Base-by-base conservation (phyloP, 2,329 filamentous ascomycete genomes). In the Zopfia rhizophila region DNA sequence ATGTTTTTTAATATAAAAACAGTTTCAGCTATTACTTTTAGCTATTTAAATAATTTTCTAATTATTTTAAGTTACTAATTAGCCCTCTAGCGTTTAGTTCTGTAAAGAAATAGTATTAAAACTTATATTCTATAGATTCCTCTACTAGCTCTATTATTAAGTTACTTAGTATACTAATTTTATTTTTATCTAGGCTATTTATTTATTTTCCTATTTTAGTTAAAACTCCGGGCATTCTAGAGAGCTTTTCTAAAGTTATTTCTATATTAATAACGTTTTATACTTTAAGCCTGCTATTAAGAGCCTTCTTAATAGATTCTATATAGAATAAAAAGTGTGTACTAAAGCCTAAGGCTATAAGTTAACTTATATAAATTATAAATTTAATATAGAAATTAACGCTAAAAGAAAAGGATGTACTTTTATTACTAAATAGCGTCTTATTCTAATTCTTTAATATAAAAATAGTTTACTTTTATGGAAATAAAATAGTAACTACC, bases 361-460 rank as follows among this genome's bases (percentile, higher is more conserved):
- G 58, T 29, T 46, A 59, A 21, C 60, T 52, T 16, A 46, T 55
- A 7, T 37, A 55, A 25, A 51, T 63, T 21, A 56, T 55, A 13
- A 60, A 52, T 16, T 65, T 59, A 2, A 58, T 65, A 29, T 45
- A 56, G 17, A 63, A 53, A 25, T 39, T 51, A 11, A 48, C 50
- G 7, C 21, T 37, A 8, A 61, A 61, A 45, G 48, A 49, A 16
- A 53, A 45, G 23, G 51, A 56, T 16, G 10, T 38, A n/a, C 43
- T 17, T 27, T 55, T 58, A 12, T 38, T 70, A 18, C 66, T 67
- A 16, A 62, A 58, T 18, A 61, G 67, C 13, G 62, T 67, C n/a
- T 41, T 35, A 31, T 69, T 68, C 22, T 53, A 45, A 8, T 72
- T 71, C 38, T 70, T 68, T 1, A 38, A 2, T 60, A 53, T 5